Conservation (phyloP, 371 early-diverging fungal genomes). For the Polyrhizophydium stewartii region DNA sequence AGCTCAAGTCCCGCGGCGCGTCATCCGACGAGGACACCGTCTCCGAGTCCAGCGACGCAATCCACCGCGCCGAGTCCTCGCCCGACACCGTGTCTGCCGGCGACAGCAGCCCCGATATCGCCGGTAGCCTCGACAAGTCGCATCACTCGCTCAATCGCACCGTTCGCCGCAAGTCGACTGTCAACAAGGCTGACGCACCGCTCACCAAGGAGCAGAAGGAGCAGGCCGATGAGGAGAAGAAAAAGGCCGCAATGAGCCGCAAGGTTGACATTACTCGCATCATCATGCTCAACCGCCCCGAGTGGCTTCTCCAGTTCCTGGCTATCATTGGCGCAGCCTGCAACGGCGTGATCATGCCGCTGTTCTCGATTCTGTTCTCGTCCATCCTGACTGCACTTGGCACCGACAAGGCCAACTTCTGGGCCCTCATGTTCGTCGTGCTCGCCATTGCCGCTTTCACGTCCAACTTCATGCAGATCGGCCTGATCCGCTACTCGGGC, state of each 20-base stretch:
- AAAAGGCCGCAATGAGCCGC: not conserved
- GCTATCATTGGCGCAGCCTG: conserved; percentile 26
- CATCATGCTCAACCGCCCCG: conserved; percentile 29
- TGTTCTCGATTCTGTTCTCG: conserved; percentile 22
- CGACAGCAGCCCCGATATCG: conserved; percentile 3
- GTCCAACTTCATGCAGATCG: conserved; percentile 46
- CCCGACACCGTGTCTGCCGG: conserved; percentile 1
- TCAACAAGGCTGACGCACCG: not conserved
- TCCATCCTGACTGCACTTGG: not conserved
- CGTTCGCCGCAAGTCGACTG: not conserved
- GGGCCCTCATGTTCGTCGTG: conserved; percentile 26
- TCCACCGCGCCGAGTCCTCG: not conserved
- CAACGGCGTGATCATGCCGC: conserved; percentile 20
- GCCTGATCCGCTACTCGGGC: conserved; percentile 25
- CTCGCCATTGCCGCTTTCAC: conserved; percentile 21
- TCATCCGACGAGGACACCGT: not conserved
- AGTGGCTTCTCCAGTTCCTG: conserved; percentile 15
- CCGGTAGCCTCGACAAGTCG: not conserved
- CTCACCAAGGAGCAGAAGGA: not conserved
- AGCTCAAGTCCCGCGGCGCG: conserved; percentile 15
- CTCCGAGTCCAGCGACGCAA: not conserved
- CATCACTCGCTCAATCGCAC: not conserved
- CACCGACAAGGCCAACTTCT: conserved; percentile 11
- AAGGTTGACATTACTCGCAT: conserved; percentile 14
- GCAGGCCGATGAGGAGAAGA: not conserved